Conservation (phyloP, 768 basidiomycete genomes). For the Scleroderma bovista region DNA sequence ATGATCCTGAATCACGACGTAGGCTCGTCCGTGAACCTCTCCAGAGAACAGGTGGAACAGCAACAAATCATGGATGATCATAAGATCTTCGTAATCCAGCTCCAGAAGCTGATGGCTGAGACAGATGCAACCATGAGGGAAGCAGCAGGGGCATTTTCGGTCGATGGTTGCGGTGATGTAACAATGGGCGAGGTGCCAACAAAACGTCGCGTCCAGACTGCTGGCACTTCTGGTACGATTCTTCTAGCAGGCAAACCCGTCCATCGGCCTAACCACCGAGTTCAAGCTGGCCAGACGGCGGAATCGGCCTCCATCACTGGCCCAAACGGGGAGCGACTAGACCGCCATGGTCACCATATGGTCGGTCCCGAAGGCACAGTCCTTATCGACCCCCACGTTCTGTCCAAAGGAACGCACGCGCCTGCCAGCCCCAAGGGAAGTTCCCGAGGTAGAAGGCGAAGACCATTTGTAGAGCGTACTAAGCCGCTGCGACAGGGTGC, state of each 20-base stretch:
- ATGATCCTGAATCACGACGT: slow-evolving; percentile 18
- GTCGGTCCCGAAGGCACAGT: slow-evolving; percentile 14
- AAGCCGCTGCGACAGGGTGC: no score
- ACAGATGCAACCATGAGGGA: slow-evolving; percentile 1
- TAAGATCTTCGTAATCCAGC: slow-evolving; percentile 19
- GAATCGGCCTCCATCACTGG: slow-evolving; percentile 8
- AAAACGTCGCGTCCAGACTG: slow-evolving; percentile 4
- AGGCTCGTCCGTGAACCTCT: slow-evolving; percentile 15
- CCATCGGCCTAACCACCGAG: background rate
- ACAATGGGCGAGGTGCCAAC: background rate
- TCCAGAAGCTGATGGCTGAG: slow-evolving; percentile 10
- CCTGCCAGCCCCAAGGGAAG: background rate
- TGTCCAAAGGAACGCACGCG: background rate
- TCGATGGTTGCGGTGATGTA: slow-evolving; percentile 13
- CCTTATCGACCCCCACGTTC: slow-evolving; percentile 5
- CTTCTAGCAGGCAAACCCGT: slow-evolving; percentile 3
- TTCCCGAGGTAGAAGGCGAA: background rate
- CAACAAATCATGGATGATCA: background rate
- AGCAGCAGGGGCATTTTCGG: slow-evolving; percentile 5
- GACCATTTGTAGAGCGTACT: no score
- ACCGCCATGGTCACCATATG: slow-evolving; percentile 13
- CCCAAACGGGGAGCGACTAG: slow-evolving; percentile 15
- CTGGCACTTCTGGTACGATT: slow-evolving; percentile 6
- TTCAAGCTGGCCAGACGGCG: background rate
- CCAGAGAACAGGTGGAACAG: slow-evolving; percentile 3